Percentiles rank a stretch among this genome's conserved stretches.
These are phyloP conservation scores for Camillea tinctor DNA, from an alignment of 2,329 filamentous ascomycete species.

Conservation along the genomic window DNA sequence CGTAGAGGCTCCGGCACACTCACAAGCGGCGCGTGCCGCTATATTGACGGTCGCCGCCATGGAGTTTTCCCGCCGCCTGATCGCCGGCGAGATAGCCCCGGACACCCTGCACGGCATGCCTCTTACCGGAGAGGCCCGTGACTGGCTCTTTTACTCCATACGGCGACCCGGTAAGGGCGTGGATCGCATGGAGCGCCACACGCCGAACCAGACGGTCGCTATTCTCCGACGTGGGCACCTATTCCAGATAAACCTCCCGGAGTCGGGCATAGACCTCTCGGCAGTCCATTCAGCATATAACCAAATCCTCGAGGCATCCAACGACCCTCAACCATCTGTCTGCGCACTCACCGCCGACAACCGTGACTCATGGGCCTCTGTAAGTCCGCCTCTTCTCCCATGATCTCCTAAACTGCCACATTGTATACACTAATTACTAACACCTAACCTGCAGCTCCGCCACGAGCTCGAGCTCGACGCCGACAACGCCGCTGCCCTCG, in stretches of 20 bases:
- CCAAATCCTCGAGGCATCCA: conserved; percentile 7
- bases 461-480: conserved; percentile 8
- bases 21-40: conserved; percentile 12
- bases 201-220: conserved; percentile 9
- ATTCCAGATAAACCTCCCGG: conserved; percentile 10
- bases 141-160: conserved; percentile 17
- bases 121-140: conserved; percentile 1
- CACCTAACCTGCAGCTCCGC: conserved; percentile 2
- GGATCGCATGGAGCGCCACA: conserved; percentile 6
- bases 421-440: not conserved
- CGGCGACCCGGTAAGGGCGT: conserved; percentile 4
- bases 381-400: conserved; percentile 2
- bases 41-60: conserved; percentile 14
- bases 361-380: conserved; percentile 14
- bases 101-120: conserved; percentile 5
- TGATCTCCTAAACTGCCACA: not conserved
- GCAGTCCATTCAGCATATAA: conserved; percentile 7
- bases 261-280: not conserved
- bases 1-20: conserved; percentile 8
- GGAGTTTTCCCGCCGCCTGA: conserved; percentile 8
- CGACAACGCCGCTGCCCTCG: conserved; percentile 5
- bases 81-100: not conserved
- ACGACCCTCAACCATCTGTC: conserved; percentile 1
- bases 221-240: conserved; percentile 16
- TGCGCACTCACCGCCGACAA: conserved; percentile 16